Conservation (phyloP, 2,329 filamentous ascomycete genomes). For the Didymella glomerata region DNA sequence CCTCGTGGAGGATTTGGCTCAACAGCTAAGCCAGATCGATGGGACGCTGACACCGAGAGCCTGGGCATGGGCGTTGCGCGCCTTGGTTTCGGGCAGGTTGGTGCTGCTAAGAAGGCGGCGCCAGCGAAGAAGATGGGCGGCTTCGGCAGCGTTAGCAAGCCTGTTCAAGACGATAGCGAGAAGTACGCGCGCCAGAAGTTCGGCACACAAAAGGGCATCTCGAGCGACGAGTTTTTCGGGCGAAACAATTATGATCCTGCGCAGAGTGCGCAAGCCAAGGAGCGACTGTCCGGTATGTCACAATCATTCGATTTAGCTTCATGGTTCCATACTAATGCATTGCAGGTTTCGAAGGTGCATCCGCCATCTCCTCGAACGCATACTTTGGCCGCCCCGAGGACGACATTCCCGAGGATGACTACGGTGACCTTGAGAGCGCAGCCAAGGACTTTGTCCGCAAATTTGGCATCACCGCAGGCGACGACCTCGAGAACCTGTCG, state of each 20-base stretch:
- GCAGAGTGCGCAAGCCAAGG: conserved; percentile 84
- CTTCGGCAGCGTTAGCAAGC: conserved; percentile 86
- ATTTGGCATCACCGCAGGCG: conserved; percentile 93
- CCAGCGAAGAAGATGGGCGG: conserved; percentile 82
- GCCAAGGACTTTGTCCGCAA: conserved; percentile 96
- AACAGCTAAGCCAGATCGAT: conserved; percentile 62
- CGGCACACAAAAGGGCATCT: conserved; percentile 91
- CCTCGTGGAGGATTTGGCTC: conserved; percentile 68
- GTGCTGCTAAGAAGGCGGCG: conserved; percentile 63
- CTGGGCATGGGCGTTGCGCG: conserved; percentile 87
- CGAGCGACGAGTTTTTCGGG: conserved; percentile 97
- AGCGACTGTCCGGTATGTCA: conserved; percentile 69
- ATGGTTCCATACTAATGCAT: conserved; percentile 12
- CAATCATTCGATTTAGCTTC: not conserved
- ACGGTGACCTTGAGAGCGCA: conserved; percentile 89
- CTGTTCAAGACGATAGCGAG: conserved; percentile 75
- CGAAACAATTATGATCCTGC: conserved; percentile 84
- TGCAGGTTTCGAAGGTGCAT: conserved; percentile 86
- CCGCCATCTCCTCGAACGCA: conserved; percentile 91
- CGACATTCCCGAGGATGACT: conserved; percentile 73
- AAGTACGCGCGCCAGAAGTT: conserved; percentile 89
- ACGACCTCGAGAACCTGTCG: conserved; percentile 91
- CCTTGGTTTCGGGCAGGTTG: conserved; percentile 88
- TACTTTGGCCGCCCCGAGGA: conserved; percentile 96
- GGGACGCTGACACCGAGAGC: conserved; percentile 81